Evolutionary conservation across 306 rosid genomes (phyloP), one percentile per base, ranked within the genome.

Genomic region (Cicer arietinum): DNA sequence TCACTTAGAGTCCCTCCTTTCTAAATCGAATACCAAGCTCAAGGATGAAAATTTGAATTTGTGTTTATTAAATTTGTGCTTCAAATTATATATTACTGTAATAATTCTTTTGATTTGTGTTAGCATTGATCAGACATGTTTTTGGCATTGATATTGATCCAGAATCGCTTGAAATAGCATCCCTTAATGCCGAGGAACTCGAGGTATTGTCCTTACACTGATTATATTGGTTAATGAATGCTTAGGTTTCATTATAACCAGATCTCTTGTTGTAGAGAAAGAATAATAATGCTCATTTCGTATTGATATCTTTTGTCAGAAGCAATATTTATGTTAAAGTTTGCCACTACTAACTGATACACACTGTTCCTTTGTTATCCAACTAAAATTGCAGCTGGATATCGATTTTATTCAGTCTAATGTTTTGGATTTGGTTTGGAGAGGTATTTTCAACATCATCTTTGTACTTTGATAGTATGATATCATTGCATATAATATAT

Each of bases 81-180:
- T 46, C 46, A 13, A 52, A 22, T 72, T 1, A 1, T 7, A 39
- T 52, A 9, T 62, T 64, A 62, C 41, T 37, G 14, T 65, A 76
- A 41, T 58, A 56, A 56, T 82, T 85, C 52, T 73, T 77, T 69
- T 57, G 71, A 81, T 54, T 76, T 79, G 53, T 78, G 71, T 79
- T 86, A 83, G 78, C 73, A 51, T 86, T 85, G 77, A 58, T 83
- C 93, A 94, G 99, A 77, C 97, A 85, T 70, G 98, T 95, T 56
- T 74, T 89, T n/a, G 77, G 98, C 82, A 84, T 95, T 69, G 99
- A 92, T 69, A 82, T 90, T n/a, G 99, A 95, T 82, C 79, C 90
- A n/a, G 91, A 92, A 46, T 89, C 99, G 74, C 92, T 92, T 79
- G 96, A 88, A 80, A 67, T 92, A 72, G 99, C 98, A 6, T 78